These are phyloP conservation scores for Aspergillaceae sp. DNA, from an alignment of 2,329 filamentous ascomycete species.

Conservation along the genomic window DNA sequence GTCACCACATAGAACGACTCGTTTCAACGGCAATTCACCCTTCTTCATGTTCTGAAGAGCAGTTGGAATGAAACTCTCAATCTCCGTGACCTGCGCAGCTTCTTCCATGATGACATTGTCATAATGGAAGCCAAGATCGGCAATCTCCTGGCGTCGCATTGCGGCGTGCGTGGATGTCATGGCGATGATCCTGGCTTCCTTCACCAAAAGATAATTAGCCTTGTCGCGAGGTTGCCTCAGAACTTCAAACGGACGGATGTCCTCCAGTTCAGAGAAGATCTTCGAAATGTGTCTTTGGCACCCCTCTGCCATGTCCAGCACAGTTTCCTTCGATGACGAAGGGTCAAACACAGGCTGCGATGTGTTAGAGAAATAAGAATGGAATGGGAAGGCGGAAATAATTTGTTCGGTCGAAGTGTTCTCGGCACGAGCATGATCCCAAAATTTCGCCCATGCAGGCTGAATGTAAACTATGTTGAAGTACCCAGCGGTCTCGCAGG, in stretches of 20 bases:
- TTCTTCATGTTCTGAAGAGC: constrained; percentile 76
- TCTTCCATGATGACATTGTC: constrained; percentile 99
- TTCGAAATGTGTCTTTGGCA: constrained; percentile 83
- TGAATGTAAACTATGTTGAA: constrained; percentile 88
- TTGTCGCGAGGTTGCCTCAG: constrained; percentile 81
- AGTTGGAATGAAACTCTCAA: constrained; percentile 91
- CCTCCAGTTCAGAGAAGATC: constrained; percentile 84
- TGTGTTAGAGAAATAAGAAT: constrained; percentile 75
- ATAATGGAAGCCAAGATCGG: constrained; percentile 86
- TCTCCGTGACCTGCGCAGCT: constrained; percentile 93
- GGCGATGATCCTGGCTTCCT: constrained; percentile 92
- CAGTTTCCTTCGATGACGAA: constrained; percentile 54
- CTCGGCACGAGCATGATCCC: constrained; percentile 52
- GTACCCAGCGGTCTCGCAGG: constrained; percentile 93
- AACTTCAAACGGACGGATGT: constrained; percentile 92
- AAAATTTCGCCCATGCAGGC: constrained; percentile 82
- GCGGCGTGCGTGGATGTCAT: constrained; percentile 99
- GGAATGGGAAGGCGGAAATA: constrained; percentile 73
- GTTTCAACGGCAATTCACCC: constrained; percentile 67
- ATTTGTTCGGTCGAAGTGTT: constrained; percentile 54
- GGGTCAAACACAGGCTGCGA: constrained; percentile 75
- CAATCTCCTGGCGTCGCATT: constrained; percentile 85
- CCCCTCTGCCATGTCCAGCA: constrained; percentile 68
- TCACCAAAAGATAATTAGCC: constrained; percentile 88
- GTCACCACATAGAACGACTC: constrained; percentile 87